Evolutionary conservation across 139 green algal species (phyloP).

Genomic region (Prasinococcaceae sp.): DNA sequence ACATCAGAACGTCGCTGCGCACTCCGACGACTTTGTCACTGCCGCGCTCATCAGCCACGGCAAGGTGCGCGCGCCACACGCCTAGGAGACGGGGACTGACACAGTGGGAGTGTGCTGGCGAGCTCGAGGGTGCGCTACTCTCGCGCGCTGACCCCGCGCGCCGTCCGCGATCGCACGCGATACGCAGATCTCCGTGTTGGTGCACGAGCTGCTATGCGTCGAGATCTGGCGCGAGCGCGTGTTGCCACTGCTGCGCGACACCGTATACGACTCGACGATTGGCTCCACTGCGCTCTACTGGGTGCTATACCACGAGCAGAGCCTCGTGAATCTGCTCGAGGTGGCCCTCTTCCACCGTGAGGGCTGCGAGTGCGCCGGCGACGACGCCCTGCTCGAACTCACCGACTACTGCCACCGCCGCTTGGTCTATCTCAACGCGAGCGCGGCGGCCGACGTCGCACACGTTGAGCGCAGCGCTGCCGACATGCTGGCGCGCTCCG

Average conservation of each 20-base stretch:
- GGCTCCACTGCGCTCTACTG: slow-evolving; percentile 31
- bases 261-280: background rate
- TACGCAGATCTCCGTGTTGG: slow-evolving; percentile 44
- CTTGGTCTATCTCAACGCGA: slow-evolving; percentile 40
- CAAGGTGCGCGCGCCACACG: background rate
- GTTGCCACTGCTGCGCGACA: too few species aligned
- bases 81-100: background rate
- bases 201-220: slow-evolving; percentile 54
- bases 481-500: slow-evolving; percentile 30
- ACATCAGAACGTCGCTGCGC: slow-evolving; percentile 52
- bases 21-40: slow-evolving; percentile 75
- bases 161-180: slow-evolving; percentile 51
- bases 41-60: slow-evolving; percentile 15
- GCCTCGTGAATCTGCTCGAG: slow-evolving; percentile 68
- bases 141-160: background rate
- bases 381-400: slow-evolving; percentile 57
- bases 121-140: background rate
- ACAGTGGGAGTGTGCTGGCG: background rate
- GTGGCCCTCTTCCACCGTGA: slow-evolving; percentile 22
- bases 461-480: slow-evolving; percentile 7
- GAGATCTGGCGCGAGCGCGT: slow-evolving; percentile 36
- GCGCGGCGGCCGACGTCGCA: background rate
- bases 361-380: slow-evolving; percentile 21
- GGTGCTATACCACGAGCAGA: slow-evolving; percentile 54
- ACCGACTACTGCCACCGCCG: slow-evolving; percentile 55